Conservation (phyloP, 257 asterid genomes). For the Nicotiana noctiflora region DNA sequence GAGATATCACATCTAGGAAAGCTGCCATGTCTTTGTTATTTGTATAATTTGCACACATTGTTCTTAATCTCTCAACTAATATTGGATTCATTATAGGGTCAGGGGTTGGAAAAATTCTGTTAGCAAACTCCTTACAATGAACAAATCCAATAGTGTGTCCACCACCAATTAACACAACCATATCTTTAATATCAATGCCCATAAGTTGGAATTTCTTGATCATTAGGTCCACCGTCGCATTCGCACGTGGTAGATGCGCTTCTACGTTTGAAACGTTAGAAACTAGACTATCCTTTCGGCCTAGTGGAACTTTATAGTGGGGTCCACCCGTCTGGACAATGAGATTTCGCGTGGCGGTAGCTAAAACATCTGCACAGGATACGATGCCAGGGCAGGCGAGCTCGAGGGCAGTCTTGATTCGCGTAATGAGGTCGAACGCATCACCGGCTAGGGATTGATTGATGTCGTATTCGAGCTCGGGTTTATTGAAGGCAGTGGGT, state of each 20-base stretch:
- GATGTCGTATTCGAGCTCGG: conserved; percentile 63
- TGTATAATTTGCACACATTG: conserved; percentile 45
- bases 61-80: conserved; percentile 37
- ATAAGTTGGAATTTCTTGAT: conserved; percentile 34
- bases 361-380: conserved; percentile 78
- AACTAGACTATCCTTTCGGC: conserved; percentile 45
- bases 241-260: conserved; percentile 57
- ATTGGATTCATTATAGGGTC: conserved; percentile 62
- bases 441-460: conserved; percentile 77
- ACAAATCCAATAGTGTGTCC: conserved; percentile 76
- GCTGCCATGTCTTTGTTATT: conserved; percentile 41
- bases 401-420: conserved; percentile 63
- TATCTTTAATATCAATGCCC: conserved; percentile 44
- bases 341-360: conserved; percentile 62
- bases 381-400: conserved; percentile 71
- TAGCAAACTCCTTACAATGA: conserved; percentile 59
- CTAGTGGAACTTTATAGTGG: conserved; percentile 43
- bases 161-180: conserved; percentile 79
- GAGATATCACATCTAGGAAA: conserved; percentile 67
- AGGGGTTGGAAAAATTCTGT: conserved; percentile 37
- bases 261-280: conserved; percentile 46
- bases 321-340: conserved; percentile 77
- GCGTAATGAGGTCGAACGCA: conserved; percentile 57
- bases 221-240: conserved; percentile 40
- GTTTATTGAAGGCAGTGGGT: conserved; percentile 31